These are phyloP conservation scores for Suhomyces chickasaworum DNA, from an alignment of 1,139 yeast species.

Conservation along the genomic window DNA sequence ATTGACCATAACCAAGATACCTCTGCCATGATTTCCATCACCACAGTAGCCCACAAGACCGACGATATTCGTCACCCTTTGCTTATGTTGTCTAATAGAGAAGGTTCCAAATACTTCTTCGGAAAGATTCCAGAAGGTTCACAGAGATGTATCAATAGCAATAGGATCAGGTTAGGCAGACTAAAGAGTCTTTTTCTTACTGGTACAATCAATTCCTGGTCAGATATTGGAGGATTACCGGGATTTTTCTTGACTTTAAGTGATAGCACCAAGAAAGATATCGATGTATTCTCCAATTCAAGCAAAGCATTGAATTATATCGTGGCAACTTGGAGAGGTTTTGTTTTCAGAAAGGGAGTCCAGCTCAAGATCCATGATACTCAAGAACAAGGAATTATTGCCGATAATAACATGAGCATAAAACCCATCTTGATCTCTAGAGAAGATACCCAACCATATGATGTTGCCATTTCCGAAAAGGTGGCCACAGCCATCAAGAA, in stretches of 20 bases:
- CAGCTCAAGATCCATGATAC: slow-evolving; percentile 49
- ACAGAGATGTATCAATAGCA: slow-evolving; percentile 67
- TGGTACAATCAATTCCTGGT: slow-evolving; percentile 70
- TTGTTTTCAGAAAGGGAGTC: slow-evolving; percentile 82
- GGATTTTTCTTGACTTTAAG: slow-evolving; percentile 85
- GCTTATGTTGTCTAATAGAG: slow-evolving; percentile 49
- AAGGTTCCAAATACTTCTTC: slow-evolving; percentile 66
- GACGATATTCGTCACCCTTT: slow-evolving; percentile 64
- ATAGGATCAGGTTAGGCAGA: slow-evolving; percentile 54
- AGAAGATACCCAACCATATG: slow-evolving; percentile 1
- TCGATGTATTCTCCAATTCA: slow-evolving; percentile 41
- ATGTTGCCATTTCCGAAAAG: not conserved
- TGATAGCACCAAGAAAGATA: slow-evolving; percentile 67
- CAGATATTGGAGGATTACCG: slow-evolving; percentile 81
- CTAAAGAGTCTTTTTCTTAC: slow-evolving; percentile 70
- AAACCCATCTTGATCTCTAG: slow-evolving; percentile 47
- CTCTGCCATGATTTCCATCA: slow-evolving; percentile 37
- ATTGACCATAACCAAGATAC: slow-evolving; percentile 21
- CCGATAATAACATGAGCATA: slow-evolving; percentile 56
- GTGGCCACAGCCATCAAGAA: slow-evolving; percentile 31
- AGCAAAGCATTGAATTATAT: slow-evolving; percentile 51
- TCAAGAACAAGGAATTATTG: slow-evolving; percentile 35
- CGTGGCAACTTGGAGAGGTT: slow-evolving; percentile 81
- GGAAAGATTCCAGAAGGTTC: slow-evolving; percentile 88
- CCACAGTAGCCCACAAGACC: slow-evolving; percentile 58